These are phyloP conservation scores for Piromyces finnis DNA, from an alignment of 192 early-diverging fungal genomes.

Conservation along the genomic window DNA sequence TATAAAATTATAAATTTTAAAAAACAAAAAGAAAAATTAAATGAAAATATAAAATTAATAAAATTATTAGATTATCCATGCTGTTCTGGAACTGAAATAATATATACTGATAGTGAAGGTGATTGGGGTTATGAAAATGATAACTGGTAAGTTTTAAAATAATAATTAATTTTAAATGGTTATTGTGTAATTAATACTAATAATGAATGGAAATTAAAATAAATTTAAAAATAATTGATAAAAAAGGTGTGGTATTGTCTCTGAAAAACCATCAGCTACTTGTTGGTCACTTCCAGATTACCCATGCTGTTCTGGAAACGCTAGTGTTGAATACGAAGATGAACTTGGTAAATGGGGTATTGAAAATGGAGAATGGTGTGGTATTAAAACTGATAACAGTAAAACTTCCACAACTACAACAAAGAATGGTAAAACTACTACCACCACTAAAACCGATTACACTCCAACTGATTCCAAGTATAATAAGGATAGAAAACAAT, in stretches of 20 bases:
- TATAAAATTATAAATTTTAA: too few relatives aligned
- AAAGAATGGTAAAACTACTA: not conserved
- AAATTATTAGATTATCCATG: not conserved
- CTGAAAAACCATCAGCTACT: not conserved
- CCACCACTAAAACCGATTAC: not conserved
- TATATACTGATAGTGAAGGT: not conserved
- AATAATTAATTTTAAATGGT: too few relatives aligned
- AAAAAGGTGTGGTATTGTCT: not conserved
- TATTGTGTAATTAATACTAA: too few relatives aligned
- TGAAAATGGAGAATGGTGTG: not conserved
- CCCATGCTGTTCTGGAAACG: not conserved
- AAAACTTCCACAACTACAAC: not conserved
- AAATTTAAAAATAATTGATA: too few relatives aligned
- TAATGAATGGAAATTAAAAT: too few relatives aligned
- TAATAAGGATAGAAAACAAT: not conserved
- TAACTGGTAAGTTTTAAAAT: not conserved
- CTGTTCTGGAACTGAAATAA: not conserved
- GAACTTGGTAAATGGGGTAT: not conserved
- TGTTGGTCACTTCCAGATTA: not conserved
- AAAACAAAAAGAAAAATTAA: not conserved
- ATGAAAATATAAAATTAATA: not conserved
- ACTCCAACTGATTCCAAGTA: not conserved
- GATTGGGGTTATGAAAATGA: not conserved
- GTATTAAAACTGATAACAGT: not conserved
- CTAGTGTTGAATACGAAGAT: not conserved